A percentile compares a stretch with the other conserved stretches of the same genome.
Conservation (phyloP, 352 stramenopile species). For the Blastocystis sp. region DNA sequence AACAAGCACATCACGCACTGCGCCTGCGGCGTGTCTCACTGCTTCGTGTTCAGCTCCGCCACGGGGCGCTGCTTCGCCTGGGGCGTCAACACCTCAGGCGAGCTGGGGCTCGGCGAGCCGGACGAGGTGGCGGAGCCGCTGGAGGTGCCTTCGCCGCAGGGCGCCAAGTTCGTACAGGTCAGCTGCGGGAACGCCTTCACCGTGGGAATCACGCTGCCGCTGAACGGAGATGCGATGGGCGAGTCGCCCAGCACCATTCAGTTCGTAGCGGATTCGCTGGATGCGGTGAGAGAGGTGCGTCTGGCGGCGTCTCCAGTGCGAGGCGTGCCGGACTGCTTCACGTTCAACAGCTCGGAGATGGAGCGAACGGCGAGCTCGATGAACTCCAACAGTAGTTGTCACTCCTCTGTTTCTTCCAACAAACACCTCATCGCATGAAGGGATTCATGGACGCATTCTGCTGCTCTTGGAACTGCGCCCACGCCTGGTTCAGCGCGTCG, state of each 20-base stretch:
- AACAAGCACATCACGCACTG: conserved; percentile 68
- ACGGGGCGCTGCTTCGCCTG: conserved; percentile 69
- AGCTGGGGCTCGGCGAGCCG: not conserved
- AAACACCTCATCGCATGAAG: too few relatives aligned
- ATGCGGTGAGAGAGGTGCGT: too few relatives aligned
- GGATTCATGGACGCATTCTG: not conserved
- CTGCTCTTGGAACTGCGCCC: conserved; percentile 75
- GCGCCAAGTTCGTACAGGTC: conserved; percentile 11
- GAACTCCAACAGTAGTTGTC: too few relatives aligned
- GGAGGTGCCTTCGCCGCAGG: not conserved
- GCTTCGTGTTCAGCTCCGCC: conserved; percentile 70
- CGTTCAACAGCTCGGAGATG: too few relatives aligned
- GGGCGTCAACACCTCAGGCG: conserved; percentile 66
- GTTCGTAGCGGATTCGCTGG: too few relatives aligned
- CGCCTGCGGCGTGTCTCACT: conserved; percentile 70
- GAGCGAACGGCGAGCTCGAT: too few relatives aligned
- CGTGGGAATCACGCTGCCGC: not conserved
- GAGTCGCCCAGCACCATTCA: too few relatives aligned
- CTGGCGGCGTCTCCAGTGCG: too few relatives aligned
- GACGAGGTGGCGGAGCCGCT: not conserved
- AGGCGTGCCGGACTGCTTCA: too few relatives aligned
- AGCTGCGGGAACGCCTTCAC: conserved; percentile 16
- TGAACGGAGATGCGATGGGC: too few relatives aligned
- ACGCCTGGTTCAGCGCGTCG: conserved; percentile 78
- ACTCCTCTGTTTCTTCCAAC: too few relatives aligned